Evolutionary conservation across 139 green algal genomes (phyloP).

Genomic region (Tetradesmus lagerheimii): DNA sequence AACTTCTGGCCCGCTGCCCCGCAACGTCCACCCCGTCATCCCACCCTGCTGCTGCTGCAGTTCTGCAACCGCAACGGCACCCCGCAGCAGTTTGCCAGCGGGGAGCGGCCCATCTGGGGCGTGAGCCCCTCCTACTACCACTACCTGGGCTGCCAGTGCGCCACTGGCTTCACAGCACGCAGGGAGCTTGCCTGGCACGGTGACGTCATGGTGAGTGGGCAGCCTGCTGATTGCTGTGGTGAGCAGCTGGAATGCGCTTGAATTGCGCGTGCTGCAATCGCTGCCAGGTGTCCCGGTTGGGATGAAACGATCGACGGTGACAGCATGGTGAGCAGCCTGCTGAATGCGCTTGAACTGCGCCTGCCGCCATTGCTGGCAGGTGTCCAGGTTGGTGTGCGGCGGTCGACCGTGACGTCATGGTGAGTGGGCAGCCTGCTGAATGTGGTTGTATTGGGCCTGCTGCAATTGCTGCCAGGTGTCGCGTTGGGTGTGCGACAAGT

Average conservation of each 20-base stretch:
- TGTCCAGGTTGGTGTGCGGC: no score
- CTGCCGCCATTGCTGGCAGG: no score
- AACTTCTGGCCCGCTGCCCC: not conserved
- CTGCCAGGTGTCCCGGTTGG: no score
- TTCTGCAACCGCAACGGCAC: not conserved
- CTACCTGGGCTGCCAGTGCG: constrained; percentile 18
- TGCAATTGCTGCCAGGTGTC: not conserved
- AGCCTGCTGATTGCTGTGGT: not conserved
- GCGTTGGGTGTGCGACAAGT: no score
- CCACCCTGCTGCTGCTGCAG: not conserved
- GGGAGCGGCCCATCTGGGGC: not conserved
- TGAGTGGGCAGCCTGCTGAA: not conserved
- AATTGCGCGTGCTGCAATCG: no score
- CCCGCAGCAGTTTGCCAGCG: not conserved
- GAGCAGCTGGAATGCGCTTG: no score
- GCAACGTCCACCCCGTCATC: not conserved
- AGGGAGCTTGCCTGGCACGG: not conserved
- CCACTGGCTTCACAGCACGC: not conserved
- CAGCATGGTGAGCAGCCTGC: no score
- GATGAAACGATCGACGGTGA: no score
- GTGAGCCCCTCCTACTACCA: constrained; percentile 41
- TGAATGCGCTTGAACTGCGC: no score
- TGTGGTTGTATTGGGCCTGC: no score
- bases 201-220: not conserved
- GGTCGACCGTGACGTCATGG: no score